A percentile compares a stretch with the other conserved stretches of the same genome.
Conservation (phyloP, 2,329 filamentous ascomycete species). For the Xylaria sp. region DNA sequence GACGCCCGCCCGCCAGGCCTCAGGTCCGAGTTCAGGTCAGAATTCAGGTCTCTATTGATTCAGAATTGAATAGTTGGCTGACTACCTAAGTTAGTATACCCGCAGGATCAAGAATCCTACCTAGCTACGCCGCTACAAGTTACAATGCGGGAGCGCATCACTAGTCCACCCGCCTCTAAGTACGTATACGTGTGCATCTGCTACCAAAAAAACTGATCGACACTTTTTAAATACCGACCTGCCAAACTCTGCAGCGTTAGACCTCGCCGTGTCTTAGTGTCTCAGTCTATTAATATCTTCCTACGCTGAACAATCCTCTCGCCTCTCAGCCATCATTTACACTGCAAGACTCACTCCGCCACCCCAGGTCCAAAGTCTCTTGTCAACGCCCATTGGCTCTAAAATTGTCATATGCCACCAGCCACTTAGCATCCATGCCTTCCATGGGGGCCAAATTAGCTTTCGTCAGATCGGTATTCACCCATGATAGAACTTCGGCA, state of each 20-base stretch:
- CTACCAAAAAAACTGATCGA: not conserved
- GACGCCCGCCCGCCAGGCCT: not conserved
- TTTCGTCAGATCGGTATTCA: conserved; percentile 41
- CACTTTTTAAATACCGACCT: not conserved
- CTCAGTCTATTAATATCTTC: conserved; percentile 32
- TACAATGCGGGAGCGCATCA: conserved; percentile 5
- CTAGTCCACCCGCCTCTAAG: not conserved
- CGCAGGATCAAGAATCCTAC: not conserved
- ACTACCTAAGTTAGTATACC: too few species aligned
- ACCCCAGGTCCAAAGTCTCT: not conserved
- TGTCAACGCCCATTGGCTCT: conserved; percentile 25
- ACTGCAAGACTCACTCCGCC: conserved; percentile 8
- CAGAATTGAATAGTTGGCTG: not conserved
- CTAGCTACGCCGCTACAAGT: not conserved
- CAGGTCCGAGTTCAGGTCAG: not conserved
- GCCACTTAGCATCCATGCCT: conserved; percentile 50
- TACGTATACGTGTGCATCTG: not conserved
- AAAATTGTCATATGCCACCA: conserved; percentile 36
- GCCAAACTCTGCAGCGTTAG: not conserved
- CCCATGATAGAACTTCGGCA: conserved; percentile 46
- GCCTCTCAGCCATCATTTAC: conserved; percentile 10
- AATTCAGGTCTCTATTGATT: not conserved
- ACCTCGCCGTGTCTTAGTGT: conserved; percentile 11
- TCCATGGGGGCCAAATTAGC: conserved; percentile 43
- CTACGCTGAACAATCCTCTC: conserved; percentile 7